Conservation (phyloP, 148 eudicot species). For the Polygonum maritimum region DNA sequence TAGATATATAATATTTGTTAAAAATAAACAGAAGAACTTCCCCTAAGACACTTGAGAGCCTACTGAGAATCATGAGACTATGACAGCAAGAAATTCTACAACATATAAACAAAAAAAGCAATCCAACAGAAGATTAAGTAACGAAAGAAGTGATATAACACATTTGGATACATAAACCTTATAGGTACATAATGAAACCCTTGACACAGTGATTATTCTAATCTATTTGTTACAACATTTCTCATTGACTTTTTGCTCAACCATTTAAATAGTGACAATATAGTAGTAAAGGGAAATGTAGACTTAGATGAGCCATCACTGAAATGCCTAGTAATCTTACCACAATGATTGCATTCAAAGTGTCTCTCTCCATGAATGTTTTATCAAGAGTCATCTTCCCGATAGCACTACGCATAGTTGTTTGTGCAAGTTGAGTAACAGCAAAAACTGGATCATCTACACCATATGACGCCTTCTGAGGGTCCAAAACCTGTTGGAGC, state of each 20-base stretch:
- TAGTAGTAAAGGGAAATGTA: not conserved
- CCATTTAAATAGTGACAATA: not conserved
- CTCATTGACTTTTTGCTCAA: not conserved
- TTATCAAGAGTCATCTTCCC: slow-evolving; percentile 88
- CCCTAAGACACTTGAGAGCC: not conserved
- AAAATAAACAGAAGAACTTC: not conserved
- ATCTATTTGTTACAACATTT: not conserved
- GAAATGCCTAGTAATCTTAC: slow-evolving; percentile 20
- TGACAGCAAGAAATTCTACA: not conserved
- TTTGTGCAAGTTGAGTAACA: slow-evolving; percentile 83
- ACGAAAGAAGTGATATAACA: not conserved
- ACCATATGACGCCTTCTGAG: slow-evolving; percentile 76
- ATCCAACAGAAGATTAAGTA: not conserved
- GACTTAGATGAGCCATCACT: not conserved
- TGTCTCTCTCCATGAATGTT: slow-evolving; percentile 93
- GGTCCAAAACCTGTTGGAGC: slow-evolving; percentile 61
- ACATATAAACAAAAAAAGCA: not conserved
- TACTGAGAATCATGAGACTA: not conserved
- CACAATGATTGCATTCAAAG: slow-evolving; percentile 84
- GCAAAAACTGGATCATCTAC: slow-evolving; percentile 82
- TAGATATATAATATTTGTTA: not conserved
- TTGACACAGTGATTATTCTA: not conserved
- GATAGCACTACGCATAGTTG: slow-evolving; percentile 93
- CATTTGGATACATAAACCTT: not conserved
- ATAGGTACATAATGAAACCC: not conserved